Conservation (phyloP, 306 rosid species). For the Pyrus bretschneideri region DNA sequence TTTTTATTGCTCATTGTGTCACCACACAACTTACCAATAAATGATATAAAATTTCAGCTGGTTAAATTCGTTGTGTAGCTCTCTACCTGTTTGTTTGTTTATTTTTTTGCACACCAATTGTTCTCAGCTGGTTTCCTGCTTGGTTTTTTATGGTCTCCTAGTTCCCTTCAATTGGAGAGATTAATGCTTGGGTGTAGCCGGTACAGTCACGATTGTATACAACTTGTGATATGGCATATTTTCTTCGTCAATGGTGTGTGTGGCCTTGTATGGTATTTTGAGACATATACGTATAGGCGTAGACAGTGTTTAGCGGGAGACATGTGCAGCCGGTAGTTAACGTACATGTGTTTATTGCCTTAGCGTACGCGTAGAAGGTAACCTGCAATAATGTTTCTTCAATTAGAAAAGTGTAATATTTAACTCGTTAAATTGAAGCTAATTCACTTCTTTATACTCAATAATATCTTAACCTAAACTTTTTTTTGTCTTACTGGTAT, state of each 20-base stretch:
- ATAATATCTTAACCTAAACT: not conserved
- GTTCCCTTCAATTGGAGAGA: not conserved
- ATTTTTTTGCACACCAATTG: not conserved
- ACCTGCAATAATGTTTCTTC: not conserved
- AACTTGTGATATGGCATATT: not conserved
- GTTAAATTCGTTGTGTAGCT: not conserved
- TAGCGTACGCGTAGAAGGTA: constrained; percentile 17
- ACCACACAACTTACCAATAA: not conserved
- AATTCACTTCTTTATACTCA: not conserved
- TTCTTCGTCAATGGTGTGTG: not conserved
- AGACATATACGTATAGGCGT: not conserved
- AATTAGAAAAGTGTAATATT: not conserved
- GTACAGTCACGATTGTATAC: not conserved
- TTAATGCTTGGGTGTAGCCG: not conserved
- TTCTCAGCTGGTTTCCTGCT: not conserved
- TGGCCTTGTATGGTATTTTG: not conserved
- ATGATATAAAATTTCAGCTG: not conserved
- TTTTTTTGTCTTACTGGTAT: not conserved
- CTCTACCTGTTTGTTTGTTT: not conserved
- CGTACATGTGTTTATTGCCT: constrained; percentile 1
- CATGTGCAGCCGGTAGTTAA: not conserved
- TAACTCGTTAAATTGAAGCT: not conserved
- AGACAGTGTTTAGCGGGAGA: not conserved
- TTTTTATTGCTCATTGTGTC: not conserved
- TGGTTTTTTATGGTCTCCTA: not conserved